phyloP scores from a whole-genome alignment of 257 asterid genomes.

The Solanum chilense region DNA sequence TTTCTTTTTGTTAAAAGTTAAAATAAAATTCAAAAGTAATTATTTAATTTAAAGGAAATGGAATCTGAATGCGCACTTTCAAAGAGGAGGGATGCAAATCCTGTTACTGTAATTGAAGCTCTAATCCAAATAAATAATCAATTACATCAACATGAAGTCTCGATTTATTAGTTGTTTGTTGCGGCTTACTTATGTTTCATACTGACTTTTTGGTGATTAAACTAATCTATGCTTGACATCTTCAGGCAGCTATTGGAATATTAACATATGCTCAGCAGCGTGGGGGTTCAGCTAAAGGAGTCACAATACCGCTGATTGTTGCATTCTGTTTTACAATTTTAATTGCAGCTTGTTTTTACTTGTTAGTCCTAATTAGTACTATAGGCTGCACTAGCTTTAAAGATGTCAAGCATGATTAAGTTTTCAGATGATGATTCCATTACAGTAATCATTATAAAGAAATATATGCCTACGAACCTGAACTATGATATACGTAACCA shows the following conservation, averaged over 20 bases:
- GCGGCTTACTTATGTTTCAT: not conserved
- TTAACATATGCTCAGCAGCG: constrained; percentile 86
- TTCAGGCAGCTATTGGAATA: constrained; percentile 94
- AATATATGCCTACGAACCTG: constrained; percentile 38
- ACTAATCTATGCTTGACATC: constrained; percentile 1
- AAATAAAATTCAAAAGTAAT: too few relatives aligned
- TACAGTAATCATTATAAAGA: not conserved
- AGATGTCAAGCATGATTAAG: too few relatives aligned
- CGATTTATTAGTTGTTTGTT: not conserved
- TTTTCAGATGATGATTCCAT: too few relatives aligned
- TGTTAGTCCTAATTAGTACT: not conserved
- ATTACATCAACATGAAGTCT: constrained; percentile 93
- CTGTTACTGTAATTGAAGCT: constrained; percentile 91
- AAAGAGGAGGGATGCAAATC: constrained; percentile 78
- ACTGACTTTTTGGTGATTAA: not conserved
- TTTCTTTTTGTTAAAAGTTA: too few relatives aligned
- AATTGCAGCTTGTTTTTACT: not conserved
- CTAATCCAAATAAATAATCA: constrained; percentile 95
- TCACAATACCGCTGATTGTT: constrained; percentile 49
- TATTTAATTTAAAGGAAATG: constrained; percentile 32
- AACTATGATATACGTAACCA: constrained; percentile 60
- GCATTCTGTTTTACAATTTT: not conserved
- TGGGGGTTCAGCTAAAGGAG: constrained; percentile 89
- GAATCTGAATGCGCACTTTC: constrained; percentile 89
- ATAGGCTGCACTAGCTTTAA: not conserved